These are phyloP conservation scores for Escallonia herrerae DNA, from an alignment of 129 eudicot genomes.

Conservation along the genomic window DNA sequence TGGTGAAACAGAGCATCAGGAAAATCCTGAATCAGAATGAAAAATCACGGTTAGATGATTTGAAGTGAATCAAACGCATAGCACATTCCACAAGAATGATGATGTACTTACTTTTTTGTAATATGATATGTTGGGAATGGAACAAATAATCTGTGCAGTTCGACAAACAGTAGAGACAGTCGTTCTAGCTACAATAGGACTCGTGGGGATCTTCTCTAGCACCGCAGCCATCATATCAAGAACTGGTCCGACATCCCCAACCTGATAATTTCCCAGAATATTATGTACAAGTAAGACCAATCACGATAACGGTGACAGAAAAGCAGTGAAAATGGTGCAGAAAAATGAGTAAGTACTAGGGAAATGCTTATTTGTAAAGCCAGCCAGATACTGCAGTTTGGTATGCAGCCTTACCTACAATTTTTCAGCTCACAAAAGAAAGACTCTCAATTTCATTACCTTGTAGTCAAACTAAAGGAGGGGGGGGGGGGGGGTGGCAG, in stretches of 20 bases:
- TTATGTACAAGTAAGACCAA: background rate
- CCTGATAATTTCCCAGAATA: slow-evolving; percentile 35
- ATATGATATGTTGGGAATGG: slow-evolving; percentile 62
- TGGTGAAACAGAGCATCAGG: slow-evolving; percentile 89
- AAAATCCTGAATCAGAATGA: slow-evolving; percentile 44
- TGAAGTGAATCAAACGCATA: slow-evolving; percentile 3
- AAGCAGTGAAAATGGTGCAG: too few species aligned
- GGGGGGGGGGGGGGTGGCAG: too few species aligned
- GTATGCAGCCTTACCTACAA: too few species aligned
- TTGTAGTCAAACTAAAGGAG: too few species aligned
- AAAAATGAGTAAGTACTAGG: too few species aligned
- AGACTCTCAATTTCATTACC: too few species aligned
- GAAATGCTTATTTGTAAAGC: too few species aligned
- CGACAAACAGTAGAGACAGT: slow-evolving; percentile 56
- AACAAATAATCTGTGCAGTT: slow-evolving; percentile 53
- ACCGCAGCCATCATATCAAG: slow-evolving; percentile 84
- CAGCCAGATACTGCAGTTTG: too few species aligned
- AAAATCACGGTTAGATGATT: slow-evolving; percentile 6
- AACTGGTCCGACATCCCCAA: slow-evolving; percentile 77
- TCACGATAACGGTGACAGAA: too few species aligned
- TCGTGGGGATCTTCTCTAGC: slow-evolving; percentile 59
- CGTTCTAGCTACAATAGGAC: slow-evolving; percentile 48
- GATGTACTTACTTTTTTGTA: slow-evolving; percentile 43
- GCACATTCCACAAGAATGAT: slow-evolving; percentile 9
- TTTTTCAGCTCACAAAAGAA: too few species aligned